These are phyloP conservation scores for Yamadazyma friedrichii DNA, from an alignment of 1,139 yeast species.

Conservation along the genomic window DNA sequence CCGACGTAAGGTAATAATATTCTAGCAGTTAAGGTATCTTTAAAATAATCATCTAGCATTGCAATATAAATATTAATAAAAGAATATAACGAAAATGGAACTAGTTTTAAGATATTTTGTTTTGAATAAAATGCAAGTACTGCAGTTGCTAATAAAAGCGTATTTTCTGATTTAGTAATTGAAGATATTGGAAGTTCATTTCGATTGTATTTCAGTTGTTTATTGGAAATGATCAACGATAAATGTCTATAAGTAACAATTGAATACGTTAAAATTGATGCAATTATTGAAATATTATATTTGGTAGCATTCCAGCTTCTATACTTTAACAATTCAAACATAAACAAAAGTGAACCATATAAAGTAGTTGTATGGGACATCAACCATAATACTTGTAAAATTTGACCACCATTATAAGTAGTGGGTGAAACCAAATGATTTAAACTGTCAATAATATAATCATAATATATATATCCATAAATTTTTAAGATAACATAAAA, in stretches of 20 bases:
- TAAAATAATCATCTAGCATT: conserved; percentile 35
- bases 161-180: conserved; percentile 45
- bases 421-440: neutral
- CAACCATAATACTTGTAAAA: conserved; percentile 5
- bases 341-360: neutral
- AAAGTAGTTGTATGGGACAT: conserved; percentile 3
- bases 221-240: neutral
- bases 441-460: neutral
- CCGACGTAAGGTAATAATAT: conserved; percentile 34
- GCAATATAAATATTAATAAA: conserved; percentile 38
- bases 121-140: conserved; percentile 26
- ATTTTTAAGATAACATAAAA: conserved; percentile 1
- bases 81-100: conserved; percentile 49
- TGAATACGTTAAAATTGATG: conserved; percentile 4
- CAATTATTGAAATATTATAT: conserved; percentile 1
- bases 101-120: conserved; percentile 29
- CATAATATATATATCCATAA: neutral
- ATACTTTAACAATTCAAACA: neutral
- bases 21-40: conserved; percentile 26
- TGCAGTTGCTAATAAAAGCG: conserved; percentile 40
- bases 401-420: neutral
- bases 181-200: conserved; percentile 16
- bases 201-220: neutral
- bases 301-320: neutral
- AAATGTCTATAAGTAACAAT: conserved; percentile 6